Evolutionary conservation across 306 rosid species (phyloP), one percentile per base, ranked within the genome.

Genomic region (Cucurbita pepo): DNA sequence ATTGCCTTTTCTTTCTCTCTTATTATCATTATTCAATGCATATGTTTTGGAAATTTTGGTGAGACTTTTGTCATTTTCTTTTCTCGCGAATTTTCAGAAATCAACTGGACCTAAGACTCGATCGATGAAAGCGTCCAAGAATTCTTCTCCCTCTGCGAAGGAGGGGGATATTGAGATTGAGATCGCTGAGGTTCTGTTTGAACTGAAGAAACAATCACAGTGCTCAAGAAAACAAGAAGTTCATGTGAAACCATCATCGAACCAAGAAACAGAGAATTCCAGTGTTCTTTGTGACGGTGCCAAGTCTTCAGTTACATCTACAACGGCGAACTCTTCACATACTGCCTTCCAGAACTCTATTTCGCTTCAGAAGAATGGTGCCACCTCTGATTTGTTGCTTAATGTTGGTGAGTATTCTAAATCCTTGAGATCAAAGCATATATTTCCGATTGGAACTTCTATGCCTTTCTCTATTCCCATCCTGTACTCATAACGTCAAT

Each of bases 181-280:
- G 83, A 85, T 90, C 71, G 96, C 96, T 13, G 96, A 88, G 87
- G 83, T 90, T 82, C 78, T 90, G 7, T 86, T n/a, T 8, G 91
- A 83, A 30, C 77, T 90, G 50, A 82, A 1, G 83, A 84, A 77
- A 76, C 83, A 80, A 66, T 45, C 80, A 40, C 75, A 66, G 72
- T 63, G 80, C 69, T 79, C 87, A 6, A 87, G 58, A 45, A 77
- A 76, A 43, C 79, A 67, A 10, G 75, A 65, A 54, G 44, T 21
- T 72, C 56, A 38, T 9, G 52, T 36, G 59, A 82, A 77, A 21
- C 57, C 78, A 45, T 69, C 79, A 0, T 71, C 74, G 21, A 83
- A 76, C 37, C 54, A 44, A 60, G 88, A 83, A 53, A n/a, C 74
- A 21, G 56, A 78, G 62, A 47, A 78, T 43, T 37, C 19, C 36